Evolutionary conservation across 306 rosid genomes (phyloP).

Genomic region (Acacia confusa): DNA sequence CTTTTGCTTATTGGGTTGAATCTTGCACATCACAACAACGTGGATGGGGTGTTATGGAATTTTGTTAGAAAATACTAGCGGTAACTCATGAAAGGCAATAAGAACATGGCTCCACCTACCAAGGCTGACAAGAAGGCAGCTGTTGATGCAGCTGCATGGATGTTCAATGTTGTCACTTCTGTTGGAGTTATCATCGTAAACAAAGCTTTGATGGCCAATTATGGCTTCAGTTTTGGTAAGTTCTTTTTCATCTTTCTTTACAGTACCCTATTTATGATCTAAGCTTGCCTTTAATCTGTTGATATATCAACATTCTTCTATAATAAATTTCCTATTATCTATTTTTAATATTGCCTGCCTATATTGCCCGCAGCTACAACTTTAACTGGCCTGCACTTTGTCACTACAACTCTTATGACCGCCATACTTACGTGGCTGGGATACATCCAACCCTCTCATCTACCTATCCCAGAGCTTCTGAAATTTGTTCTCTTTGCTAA

Average conservation of each 20-base stretch:
- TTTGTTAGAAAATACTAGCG: constrained; percentile 31
- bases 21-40: constrained; percentile 20
- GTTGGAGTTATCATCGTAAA: constrained; percentile 87
- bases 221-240: constrained; percentile 89
- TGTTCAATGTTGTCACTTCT: constrained; percentile 90
- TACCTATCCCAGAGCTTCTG: constrained; percentile 75
- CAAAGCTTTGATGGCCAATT: constrained; percentile 86
- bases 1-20: constrained; percentile 27
- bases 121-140: constrained; percentile 82
- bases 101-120: constrained; percentile 57
- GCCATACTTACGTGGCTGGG: constrained; percentile 65
- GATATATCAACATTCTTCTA: neutral
- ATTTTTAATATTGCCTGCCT: constrained; percentile 26
- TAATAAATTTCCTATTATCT: neutral
- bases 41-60: constrained; percentile 32
- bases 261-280: constrained; percentile 18
- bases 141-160: constrained; percentile 81
- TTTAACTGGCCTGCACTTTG: constrained; percentile 82
- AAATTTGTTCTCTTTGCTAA: constrained; percentile 85
- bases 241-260: constrained; percentile 2
- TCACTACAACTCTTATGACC: constrained; percentile 76
- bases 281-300: constrained; percentile 11
- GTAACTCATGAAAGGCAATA: constrained; percentile 23
- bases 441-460: constrained; percentile 74
- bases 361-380: constrained; percentile 78